Evolutionary conservation across 768 basidiomycete species (phyloP), one percentile per base, ranked within the genome.

Genomic region (Xerocomellus amylosporus): DNA sequence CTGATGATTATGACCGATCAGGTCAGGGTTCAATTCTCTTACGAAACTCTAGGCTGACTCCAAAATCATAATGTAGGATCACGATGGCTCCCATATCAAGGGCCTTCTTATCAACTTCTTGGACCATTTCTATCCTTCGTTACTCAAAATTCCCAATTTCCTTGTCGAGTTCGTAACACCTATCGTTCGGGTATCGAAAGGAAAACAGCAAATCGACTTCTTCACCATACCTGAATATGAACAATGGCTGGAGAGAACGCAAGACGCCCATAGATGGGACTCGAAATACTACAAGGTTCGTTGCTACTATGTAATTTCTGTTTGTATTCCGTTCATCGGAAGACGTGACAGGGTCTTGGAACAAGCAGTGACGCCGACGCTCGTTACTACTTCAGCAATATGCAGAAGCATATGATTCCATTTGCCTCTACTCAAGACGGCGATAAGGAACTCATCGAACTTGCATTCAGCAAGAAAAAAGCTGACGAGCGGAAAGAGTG

Each of bases 1-100:
- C 69, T 99, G 46, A 99, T 99, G 97, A 92, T 99, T 63, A 99
- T 99, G 97, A 93, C 97, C 5, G 97, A 99, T 87, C 96, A 98
- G 83, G 94, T 93, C 49, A 45, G 58, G 8, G n/a, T 48, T 12
- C 10, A 9, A 5, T 28, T 46, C 5, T 49, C n/a, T 38, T 47
- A 19, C 24, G 4, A 39, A 37, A 41, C 22, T 30, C 38, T 42
- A 24, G 15, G 15, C 33, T 46, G 49, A 43, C 39, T 38, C 43
- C 7, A 20, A 34, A 43, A 8, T 53, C n/a, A 28, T 40, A 5
- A 43, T 46, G 4, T 66, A 97, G 93, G 97, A 99, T 83, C 93
- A 98, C 74, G 97, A 99, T 73, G 97, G 97, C 48, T 98, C 97
- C n/a, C 97, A 99, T 74, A 99, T 99, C 76, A 99, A 99, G 72